Conservation (phyloP, 345 rosid genomes). For the Gynandropsis gynandra region DNA sequence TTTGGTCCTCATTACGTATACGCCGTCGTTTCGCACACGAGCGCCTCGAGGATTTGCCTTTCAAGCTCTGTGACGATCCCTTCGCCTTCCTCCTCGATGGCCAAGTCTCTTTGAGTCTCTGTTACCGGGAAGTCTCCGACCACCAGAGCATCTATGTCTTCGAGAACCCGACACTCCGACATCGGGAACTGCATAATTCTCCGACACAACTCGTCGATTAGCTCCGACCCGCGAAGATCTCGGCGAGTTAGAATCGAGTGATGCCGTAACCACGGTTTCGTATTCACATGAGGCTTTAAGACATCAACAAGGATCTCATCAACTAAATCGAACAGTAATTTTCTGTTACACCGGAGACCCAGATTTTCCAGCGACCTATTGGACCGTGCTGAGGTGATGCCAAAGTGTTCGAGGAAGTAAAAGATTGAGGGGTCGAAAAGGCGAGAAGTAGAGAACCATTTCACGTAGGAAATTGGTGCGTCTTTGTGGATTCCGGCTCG, state of each 20-base stretch:
- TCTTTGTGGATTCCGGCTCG: constrained; percentile 45
- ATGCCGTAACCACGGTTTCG: constrained; percentile 42
- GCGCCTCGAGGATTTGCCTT: constrained; percentile 40
- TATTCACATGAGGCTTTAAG: constrained; percentile 42
- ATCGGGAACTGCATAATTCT: constrained; percentile 37
- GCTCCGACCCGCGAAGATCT: constrained; percentile 29
- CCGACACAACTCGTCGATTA: constrained; percentile 31
- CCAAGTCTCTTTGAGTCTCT: constrained; percentile 14
- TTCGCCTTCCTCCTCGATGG: constrained; percentile 43
- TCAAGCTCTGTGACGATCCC: constrained; percentile 50
- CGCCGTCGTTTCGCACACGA: constrained; percentile 46
- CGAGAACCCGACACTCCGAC: constrained; percentile 51
- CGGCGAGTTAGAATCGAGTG: neutral
- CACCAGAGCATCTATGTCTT: constrained; percentile 59
- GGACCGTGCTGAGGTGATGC: constrained; percentile 8
- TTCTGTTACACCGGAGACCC: constrained; percentile 49
- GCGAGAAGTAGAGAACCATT: constrained; percentile 60
- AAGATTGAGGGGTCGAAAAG: constrained; percentile 68
- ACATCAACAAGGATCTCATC: constrained; percentile 58
- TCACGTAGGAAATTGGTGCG: constrained; percentile 37
- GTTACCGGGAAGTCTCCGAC: constrained; percentile 40
- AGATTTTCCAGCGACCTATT: constrained; percentile 20
- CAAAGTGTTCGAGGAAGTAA: constrained; percentile 44
- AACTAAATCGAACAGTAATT: constrained; percentile 51
- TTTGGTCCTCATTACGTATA: constrained; percentile 13